Evolutionary conservation across 805 yeast species (phyloP).

Genomic region (Kregervanrija delftensis): DNA sequence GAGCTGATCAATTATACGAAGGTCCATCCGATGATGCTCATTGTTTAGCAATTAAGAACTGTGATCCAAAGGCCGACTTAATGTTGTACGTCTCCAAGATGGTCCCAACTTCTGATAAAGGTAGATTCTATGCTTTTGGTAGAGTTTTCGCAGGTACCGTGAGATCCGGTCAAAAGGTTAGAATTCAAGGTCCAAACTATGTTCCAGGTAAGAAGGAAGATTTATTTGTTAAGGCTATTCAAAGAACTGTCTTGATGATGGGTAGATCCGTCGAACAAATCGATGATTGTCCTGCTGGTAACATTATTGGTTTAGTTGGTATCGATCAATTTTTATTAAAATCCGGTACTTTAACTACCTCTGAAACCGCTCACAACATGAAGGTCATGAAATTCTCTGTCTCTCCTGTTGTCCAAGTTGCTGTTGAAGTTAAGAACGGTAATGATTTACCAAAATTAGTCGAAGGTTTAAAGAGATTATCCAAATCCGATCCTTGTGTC

Average conservation of each 20-base stretch:
- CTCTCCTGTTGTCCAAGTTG: conserved; percentile 99
- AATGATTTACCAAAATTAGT: conserved; percentile 98
- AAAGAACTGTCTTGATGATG: conserved; percentile 99
- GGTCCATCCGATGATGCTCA: conserved; percentile 94
- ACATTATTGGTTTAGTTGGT: conserved; percentile 99
- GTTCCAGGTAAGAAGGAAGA: conserved; percentile 98
- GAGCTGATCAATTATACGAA: conserved; percentile 98
- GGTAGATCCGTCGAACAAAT: conserved; percentile 97
- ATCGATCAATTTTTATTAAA: conserved; percentile 98
- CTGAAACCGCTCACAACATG: conserved; percentile 96
- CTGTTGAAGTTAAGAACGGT: conserved; percentile 99
- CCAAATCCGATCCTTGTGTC: conserved; percentile 99
- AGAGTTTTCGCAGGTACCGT: conserved; percentile 99
- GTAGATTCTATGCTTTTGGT: conserved; percentile 99
- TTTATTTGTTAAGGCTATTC: conserved; percentile 92
- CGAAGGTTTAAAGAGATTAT: conserved; percentile 99
- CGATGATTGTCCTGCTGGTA: conserved; percentile 99
- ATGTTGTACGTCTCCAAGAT: conserved; percentile 99
- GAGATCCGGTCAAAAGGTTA: conserved; percentile 96
- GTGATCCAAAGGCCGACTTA: conserved; percentile 97
- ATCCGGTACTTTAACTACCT: conserved; percentile 98
- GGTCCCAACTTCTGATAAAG: conserved; percentile 99
- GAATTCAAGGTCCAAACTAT: conserved; percentile 99
- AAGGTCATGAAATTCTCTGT: conserved; percentile 99
- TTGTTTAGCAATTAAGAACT: conserved; percentile 89